Conservation (phyloP, 495 filamentous ascomycete genomes). For the Amniculicola lignicola region DNA sequence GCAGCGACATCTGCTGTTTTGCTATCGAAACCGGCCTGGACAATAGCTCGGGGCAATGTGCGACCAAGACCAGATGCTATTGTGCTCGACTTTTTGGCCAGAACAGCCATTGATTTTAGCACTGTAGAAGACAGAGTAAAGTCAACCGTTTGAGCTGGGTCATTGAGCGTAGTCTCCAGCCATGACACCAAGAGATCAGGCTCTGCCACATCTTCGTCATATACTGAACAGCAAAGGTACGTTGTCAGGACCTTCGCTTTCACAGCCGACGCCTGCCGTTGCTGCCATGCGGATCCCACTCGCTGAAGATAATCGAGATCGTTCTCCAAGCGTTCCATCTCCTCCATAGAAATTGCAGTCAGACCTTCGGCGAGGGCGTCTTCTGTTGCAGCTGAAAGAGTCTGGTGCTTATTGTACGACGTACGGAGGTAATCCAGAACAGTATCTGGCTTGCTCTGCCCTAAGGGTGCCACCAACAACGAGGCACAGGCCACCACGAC, state of each 20-base stretch:
- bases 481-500: slow-evolving; percentile 77
- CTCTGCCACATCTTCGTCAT: slow-evolving; percentile 77
- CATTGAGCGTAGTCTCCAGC: slow-evolving; percentile 74
- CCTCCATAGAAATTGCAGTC: slow-evolving; percentile 70
- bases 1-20: slow-evolving; percentile 70
- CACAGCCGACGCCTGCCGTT: slow-evolving; percentile 77
- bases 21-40: slow-evolving; percentile 67
- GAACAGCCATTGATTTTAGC: slow-evolving; percentile 75
- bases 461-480: slow-evolving; percentile 57
- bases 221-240: slow-evolving; percentile 76
- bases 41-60: slow-evolving; percentile 78
- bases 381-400: not conserved
- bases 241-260: slow-evolving; percentile 78
- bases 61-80: slow-evolving; percentile 74
- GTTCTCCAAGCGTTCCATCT: slow-evolving; percentile 82
- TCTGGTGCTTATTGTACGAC: slow-evolving; percentile 42
- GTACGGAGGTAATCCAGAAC: slow-evolving; percentile 70
- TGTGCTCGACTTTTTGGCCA: slow-evolving; percentile 67
- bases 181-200: slow-evolving; percentile 77
- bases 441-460: slow-evolving; percentile 56
- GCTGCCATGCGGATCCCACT: slow-evolving; percentile 78
- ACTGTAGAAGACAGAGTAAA: slow-evolving; percentile 68
- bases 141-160: slow-evolving; percentile 77
- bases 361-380: slow-evolving; percentile 60
- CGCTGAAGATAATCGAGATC: slow-evolving; percentile 79